Evolutionary conservation across 2,329 filamentous ascomycete genomes (phyloP), one percentile per base, ranked within the genome.

Genomic region (Scedosporium boydii): DNA sequence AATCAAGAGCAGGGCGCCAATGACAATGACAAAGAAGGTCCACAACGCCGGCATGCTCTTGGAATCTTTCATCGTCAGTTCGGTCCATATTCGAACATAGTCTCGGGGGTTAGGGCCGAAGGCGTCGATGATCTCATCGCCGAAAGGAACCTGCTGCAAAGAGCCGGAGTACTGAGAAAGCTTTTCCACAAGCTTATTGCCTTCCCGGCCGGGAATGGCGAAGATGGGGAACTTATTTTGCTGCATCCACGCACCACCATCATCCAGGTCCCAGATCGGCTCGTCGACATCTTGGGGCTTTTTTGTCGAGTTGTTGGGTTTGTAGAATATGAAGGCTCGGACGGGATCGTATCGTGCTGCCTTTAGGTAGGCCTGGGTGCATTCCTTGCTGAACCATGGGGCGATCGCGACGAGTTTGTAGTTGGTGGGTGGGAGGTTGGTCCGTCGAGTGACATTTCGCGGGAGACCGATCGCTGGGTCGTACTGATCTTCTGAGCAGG

Each of bases 401-500:
- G 91, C 93, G 61, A 97, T 77, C 29, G 89, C 93, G 68, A 97
- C 84, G 60, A 92, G 79, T 62, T 88, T 86, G 72, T 90, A 91
- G 67, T 89, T 85, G 58, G 82, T 81, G 0, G 80, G 78, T 0
- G 86, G 86, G 0, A 97, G 82, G 69, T 95, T 82, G n/a, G 75
- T 72, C 67, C 84, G 82, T 16, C 88, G 85, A 12, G 91, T 96
- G 62, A 86, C 90, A 72, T 95, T 93, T 44, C 73, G 68, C 1
- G 92, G 90, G 7, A 97, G 81, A 67, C 88, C 86, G 56, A 65
- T 62, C 26, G 65, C 63, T 18, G 63, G 62, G n/a, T 81, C 73
- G 48, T 80, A 80, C 51, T 88, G 85, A 57, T 82, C 74, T 16
- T 84, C 77, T 70, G 80, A 80, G 76, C 93, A 97, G 0, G 79